Percentiles rank a stretch among this genome's conserved stretches.
Evolutionary conservation across 2,329 filamentous ascomycete species (phyloP).

Genomic region (Orbilia brochopaga): DNA sequence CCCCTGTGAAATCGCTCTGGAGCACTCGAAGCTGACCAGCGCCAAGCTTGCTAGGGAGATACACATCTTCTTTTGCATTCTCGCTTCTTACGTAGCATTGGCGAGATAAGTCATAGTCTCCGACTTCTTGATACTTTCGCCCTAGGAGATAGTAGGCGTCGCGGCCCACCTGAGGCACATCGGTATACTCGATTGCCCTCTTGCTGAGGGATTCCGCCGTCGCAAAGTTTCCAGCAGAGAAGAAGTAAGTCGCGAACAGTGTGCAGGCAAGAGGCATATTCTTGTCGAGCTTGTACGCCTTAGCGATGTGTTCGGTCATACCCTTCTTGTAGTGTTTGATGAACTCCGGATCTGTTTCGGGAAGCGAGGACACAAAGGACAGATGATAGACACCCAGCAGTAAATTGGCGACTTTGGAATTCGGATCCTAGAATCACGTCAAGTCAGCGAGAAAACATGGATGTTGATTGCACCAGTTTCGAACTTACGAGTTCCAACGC

Average conservation of each 20-base stretch:
- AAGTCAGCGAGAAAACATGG: background rate
- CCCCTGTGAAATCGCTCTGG: slow-evolving; percentile 69
- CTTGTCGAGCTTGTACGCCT: slow-evolving; percentile 91
- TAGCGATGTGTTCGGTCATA: slow-evolving; percentile 92
- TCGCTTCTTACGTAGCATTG: slow-evolving; percentile 91
- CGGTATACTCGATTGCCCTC: slow-evolving; percentile 92
- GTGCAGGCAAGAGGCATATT: slow-evolving; percentile 87
- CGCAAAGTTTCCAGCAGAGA: slow-evolving; percentile 77
- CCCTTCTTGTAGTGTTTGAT: slow-evolving; percentile 85
- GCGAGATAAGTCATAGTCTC: slow-evolving; percentile 74
- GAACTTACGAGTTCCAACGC: slow-evolving; percentile 67
- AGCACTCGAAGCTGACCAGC: slow-evolving; percentile 74
- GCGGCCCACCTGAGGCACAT: slow-evolving; percentile 94
- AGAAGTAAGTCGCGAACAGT: slow-evolving; percentile 87
- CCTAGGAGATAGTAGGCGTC: slow-evolving; percentile 97
- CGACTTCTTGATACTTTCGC: slow-evolving; percentile 84
- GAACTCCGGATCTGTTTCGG: slow-evolving; percentile 84
- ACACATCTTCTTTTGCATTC: slow-evolving; percentile 87
- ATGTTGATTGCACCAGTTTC: background rate
- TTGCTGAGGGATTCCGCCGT: slow-evolving; percentile 86
- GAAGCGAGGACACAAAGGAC: slow-evolving; percentile 80
- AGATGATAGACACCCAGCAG: slow-evolving; percentile 89
- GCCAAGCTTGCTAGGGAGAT: slow-evolving; percentile 92
- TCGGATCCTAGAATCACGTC: slow-evolving; percentile 64
- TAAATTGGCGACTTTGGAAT: slow-evolving; percentile 88